Evolutionary conservation across 495 filamentous ascomycete species (phyloP), one percentile per base, ranked within the genome.

Genomic region (Neurospora hispaniola): DNA sequence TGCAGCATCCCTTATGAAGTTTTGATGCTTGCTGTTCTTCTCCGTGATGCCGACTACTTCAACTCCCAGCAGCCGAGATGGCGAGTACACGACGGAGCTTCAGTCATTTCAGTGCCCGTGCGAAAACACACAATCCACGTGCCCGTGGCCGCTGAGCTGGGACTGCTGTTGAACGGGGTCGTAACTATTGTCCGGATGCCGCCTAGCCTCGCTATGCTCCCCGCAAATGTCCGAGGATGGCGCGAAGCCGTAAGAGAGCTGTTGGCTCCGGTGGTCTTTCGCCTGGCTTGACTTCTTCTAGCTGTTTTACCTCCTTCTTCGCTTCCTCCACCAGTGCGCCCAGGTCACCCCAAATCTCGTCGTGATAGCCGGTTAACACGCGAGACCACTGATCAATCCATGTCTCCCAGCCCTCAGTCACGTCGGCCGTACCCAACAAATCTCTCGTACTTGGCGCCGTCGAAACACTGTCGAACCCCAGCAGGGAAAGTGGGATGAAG

Each of bases 311-410:
- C 77, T 94, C 92, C 69, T 82, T 77, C 48, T 82, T 82, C n/a
- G 92, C 91, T 66, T 88, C 86, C 73, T 87, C 82, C 41, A 92
- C 82, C 46, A 90, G 82, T n/a, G 88, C 86, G 27, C 84, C 76
- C 54, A 93, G 79, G 74, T 89, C 90, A 73, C 92, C 92, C 92
- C 92, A 95, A 12, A 95, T 90, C 73, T 93, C 90, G 79, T 94
- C 90, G 42, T 89, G 86, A 76, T 94, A 94, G 42, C 83, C 81
- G 44, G 86, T 89, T 75, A 93, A 85, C 3, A 92, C 87, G 44
- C 81, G 80, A 12, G 88, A 81, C 91, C 91, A 91, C 69, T 90
- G 84, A 62, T 71, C 76, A 66, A 84, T 77, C 86, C 85, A 87
- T 7, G 82, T 72, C 59, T 82, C 77, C 69, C 80, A 83, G 39